Conservation (phyloP, 108 stramenopile species). For the Schizochytrium sp. region DNA sequence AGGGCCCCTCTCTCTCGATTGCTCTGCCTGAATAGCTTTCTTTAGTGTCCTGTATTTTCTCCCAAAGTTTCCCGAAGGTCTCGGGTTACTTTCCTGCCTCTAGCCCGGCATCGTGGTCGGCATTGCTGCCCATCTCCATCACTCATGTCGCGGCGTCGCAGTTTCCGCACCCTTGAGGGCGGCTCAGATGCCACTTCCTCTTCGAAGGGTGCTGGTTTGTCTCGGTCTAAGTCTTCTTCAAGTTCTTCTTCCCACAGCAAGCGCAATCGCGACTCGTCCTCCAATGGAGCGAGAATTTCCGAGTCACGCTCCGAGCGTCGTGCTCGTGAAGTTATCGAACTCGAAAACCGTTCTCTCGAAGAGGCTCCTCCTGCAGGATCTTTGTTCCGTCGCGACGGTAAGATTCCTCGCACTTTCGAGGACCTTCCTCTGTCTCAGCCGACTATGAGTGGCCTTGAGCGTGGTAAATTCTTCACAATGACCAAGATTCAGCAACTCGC, state of each 20-base stretch:
- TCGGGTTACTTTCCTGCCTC: not conserved
- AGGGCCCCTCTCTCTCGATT: not conserved
- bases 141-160: no score
- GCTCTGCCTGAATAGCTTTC: not conserved
- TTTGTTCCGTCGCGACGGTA: not conserved
- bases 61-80: not conserved
- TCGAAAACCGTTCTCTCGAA: not conserved
- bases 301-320: not conserved
- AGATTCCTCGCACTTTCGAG: conserved; percentile 58
- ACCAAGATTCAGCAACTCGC: conserved; percentile 92
- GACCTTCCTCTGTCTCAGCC: conserved; percentile 2
- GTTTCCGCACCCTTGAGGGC: no score
- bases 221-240: no score
- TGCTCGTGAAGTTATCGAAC: not conserved
- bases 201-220: no score
- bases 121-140: no score
- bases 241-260: no score
- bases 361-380: conserved; percentile 22
- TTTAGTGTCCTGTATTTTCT: not conserved
- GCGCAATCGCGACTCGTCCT: not conserved
- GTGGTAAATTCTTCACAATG: conserved; percentile 80
- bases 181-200: no score
- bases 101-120: not conserved
- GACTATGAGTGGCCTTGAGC: conserved; percentile 60
- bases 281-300: not conserved